These are phyloP conservation scores for Toxicodendron radicans DNA, from an alignment of 345 rosid species.

Conservation along the genomic window DNA sequence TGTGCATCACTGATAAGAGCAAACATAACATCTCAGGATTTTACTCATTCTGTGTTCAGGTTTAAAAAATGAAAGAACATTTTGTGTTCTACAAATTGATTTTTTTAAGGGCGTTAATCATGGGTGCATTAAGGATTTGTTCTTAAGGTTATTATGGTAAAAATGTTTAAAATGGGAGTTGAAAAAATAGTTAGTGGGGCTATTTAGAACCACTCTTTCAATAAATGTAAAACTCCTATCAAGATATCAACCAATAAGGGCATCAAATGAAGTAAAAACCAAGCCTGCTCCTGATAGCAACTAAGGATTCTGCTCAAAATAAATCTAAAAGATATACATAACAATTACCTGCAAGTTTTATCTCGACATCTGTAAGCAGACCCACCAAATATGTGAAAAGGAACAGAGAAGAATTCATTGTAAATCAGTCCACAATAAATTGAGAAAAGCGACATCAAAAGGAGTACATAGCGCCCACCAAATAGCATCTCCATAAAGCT, in stretches of 20 bases:
- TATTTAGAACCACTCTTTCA: too few species aligned
- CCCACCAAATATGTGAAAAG: constrained; percentile 90
- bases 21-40: constrained; percentile 14
- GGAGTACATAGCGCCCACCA: constrained; percentile 91
- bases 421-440: constrained; percentile 96
- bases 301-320: background rate
- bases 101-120: too few species aligned
- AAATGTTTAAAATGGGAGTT: too few species aligned
- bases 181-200: too few species aligned
- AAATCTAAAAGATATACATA: constrained; percentile 3
- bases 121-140: too few species aligned
- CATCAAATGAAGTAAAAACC: constrained; percentile 15
- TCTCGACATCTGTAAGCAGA: constrained; percentile 96
- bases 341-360: constrained; percentile 67
- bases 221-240: background rate
- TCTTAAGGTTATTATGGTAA: too few species aligned
- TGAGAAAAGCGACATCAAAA: constrained; percentile 90
- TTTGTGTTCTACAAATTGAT: too few species aligned
- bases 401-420: constrained; percentile 96
- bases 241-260: constrained; percentile 2
- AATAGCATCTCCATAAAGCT: constrained; percentile 99
- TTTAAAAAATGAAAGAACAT: too few species aligned
- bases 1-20: constrained; percentile 65
- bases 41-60: too few species aligned
- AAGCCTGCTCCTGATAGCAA: constrained; percentile 15